phyloP scores from a whole-genome alignment of 208 protist genomes.

The Wallacemonas collosoma region DNA sequence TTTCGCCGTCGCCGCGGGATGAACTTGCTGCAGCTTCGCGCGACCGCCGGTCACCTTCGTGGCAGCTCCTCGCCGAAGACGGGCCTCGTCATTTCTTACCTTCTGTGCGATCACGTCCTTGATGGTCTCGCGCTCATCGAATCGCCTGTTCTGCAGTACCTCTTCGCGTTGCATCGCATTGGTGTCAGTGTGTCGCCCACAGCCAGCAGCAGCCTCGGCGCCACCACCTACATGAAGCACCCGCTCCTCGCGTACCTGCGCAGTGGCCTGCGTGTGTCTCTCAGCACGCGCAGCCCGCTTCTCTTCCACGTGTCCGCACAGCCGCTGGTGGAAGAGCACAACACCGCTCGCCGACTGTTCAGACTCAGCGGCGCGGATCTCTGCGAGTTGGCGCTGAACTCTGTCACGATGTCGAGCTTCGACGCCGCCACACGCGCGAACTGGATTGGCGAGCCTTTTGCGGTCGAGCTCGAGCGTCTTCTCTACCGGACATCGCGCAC shows the following conservation, averaged over 20 bases:
- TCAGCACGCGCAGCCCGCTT: conserved; percentile 93
- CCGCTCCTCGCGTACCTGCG: conserved; percentile 94
- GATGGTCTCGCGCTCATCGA: conserved; percentile 95
- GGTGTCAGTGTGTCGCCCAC: conserved; percentile 97
- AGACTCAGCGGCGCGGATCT: conserved; percentile 77
- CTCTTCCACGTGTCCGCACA: conserved; percentile 95
- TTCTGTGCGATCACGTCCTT: conserved; percentile 89
- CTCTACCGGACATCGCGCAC: background rate
- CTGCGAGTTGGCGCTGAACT: conserved; percentile 86
- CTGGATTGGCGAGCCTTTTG: conserved; percentile 76
- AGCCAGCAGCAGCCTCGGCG: conserved; percentile 96
- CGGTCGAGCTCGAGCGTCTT: conserved; percentile 17
- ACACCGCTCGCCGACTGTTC: conserved; percentile 63
- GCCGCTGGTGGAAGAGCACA: conserved; percentile 89
- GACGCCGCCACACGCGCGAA: conserved; percentile 39
- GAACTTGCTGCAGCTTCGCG: conserved; percentile 94
- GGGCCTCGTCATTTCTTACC: conserved; percentile 83
- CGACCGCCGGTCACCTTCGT: conserved; percentile 71
- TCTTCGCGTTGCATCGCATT: conserved; percentile 97
- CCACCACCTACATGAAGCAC: conserved; percentile 92
- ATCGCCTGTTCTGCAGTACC: conserved; percentile 96
- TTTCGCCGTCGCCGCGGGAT: conserved; percentile 85
- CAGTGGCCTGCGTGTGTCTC: conserved; percentile 94
- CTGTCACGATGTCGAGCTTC: conserved; percentile 85
- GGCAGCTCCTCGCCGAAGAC: conserved; percentile 54